phyloP scores from a whole-genome alignment of 2,329 filamentous ascomycete species.

The Botryotinia calthae region DNA sequence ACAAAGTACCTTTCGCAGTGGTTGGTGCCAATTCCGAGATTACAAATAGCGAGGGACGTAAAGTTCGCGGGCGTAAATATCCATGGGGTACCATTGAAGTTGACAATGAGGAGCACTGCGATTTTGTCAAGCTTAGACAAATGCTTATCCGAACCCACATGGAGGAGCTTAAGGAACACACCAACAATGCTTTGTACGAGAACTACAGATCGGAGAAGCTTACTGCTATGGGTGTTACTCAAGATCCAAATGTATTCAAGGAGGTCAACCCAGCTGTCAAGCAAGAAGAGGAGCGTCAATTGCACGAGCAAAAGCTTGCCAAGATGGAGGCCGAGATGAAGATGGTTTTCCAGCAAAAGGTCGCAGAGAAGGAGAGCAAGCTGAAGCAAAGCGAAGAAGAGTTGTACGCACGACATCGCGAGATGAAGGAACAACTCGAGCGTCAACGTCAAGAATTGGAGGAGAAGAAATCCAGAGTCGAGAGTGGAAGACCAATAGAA shows the following conservation, averaged over 20 bases:
- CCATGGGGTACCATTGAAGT: slow-evolving; percentile 99
- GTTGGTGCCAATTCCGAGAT: slow-evolving; percentile 97
- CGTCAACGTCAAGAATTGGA: slow-evolving; percentile 92
- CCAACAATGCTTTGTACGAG: slow-evolving; percentile 98
- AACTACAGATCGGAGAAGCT: slow-evolving; percentile 99
- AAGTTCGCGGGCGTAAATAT: slow-evolving; percentile 92
- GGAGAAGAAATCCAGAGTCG: slow-evolving; percentile 95
- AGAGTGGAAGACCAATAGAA: slow-evolving; percentile 92
- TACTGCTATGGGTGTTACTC: slow-evolving; percentile 94
- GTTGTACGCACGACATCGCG: slow-evolving; percentile 93
- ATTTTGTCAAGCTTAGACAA: slow-evolving; percentile 99
- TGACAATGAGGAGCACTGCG: slow-evolving; percentile 99
- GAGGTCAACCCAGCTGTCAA: slow-evolving; percentile 99
- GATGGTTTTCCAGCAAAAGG: slow-evolving; percentile 99
- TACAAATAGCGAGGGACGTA: slow-evolving; percentile 84
- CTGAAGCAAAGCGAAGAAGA: slow-evolving; percentile 99
- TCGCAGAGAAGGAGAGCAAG: slow-evolving; percentile 99
- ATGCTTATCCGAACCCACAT: slow-evolving; percentile 99
- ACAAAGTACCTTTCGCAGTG: slow-evolving; percentile 97
- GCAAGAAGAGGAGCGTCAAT: slow-evolving; percentile 96
- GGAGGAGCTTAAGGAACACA: slow-evolving; percentile 99
- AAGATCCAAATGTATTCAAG: slow-evolving; percentile 99
- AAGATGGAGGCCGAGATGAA: slow-evolving; percentile 99
- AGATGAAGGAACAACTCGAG: slow-evolving; percentile 99
- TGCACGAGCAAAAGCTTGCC: slow-evolving; percentile 99